phyloP scores from a whole-genome alignment of 768 basidiomycete species.

The Ephemerocybe angulata region DNA sequence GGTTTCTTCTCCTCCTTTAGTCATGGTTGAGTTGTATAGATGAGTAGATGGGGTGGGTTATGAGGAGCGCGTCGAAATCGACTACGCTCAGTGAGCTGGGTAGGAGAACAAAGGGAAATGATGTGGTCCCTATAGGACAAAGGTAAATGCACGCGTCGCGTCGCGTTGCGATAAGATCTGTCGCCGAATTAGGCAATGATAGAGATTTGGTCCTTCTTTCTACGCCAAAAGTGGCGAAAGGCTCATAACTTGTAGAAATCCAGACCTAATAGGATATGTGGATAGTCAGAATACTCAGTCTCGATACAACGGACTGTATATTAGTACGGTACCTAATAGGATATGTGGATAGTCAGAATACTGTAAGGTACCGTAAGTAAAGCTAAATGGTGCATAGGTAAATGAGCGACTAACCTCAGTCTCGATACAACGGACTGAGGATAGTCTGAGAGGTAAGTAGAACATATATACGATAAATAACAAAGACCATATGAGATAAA shows the following conservation, averaged over 20 bases:
- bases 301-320: background rate
- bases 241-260: conserved; percentile 20
- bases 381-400: background rate
- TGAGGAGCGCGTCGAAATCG: background rate
- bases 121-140: background rate
- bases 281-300: background rate
- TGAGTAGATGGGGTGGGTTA: background rate
- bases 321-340: background rate
- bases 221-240: conserved; percentile 5
- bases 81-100: background rate
- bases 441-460: background rate
- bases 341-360: background rate
- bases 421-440: background rate
- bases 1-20: background rate
- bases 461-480: background rate
- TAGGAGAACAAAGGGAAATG: background rate
- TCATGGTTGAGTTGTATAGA: background rate
- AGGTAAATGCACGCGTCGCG: background rate
- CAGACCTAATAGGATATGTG: background rate
- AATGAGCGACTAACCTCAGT: background rate
- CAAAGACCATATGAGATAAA: background rate
- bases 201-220: background rate
- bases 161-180: conserved; percentile 7
- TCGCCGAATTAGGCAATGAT: background rate
- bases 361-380: background rate